Base-by-base conservation (phyloP, 1,284 basidiomycete genomes). In the Naganishia cerealis region DNA sequence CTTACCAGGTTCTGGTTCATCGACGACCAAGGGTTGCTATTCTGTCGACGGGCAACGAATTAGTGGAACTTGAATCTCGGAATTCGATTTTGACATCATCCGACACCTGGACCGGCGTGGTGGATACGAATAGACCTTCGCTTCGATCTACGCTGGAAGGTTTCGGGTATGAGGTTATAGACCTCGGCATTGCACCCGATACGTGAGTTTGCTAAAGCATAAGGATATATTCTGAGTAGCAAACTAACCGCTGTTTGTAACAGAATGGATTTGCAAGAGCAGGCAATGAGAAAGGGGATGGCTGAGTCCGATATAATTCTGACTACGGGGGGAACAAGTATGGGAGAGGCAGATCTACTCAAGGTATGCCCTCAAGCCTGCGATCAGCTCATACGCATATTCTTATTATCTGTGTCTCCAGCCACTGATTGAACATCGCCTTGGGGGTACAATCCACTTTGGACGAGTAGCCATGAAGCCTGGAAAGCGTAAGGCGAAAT, bases 301-400 rank as follows among this genome's bases (percentile, higher is more conserved):
- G 78, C 83, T 36, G 75, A 80, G 24, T 88, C 90, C 0, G 92
- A 94, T 74, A 79, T 94, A 2, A 77, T 94, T 10, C 79, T 94
- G 12, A 90, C 90, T 0, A 94, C 92, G 0, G 92, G 92, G 13
- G 92, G 92, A 2, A 93, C 92, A 1, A 91, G 89, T 6, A 94
- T 94, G 92, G 92, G 92, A 2, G 86, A 92, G 12, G 87, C 87
- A 0, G 92, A 94, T 77, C 83, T 94, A 36, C 80, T 94, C 56
- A 94, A 94, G 65, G 72, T 73, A 29, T 16, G 65, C 39, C 21
- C 21, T 39, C 1, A 13, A 24, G n/a, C 33, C 3, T 18, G 54
- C 54, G n/a, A 21, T 39, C 8, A 10, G 21, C 33, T 16, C n/a
- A n/a, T 18, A 10, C 21, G 16, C 10, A 36, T 39, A 40, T 50